These are phyloP conservation scores for Candida sp. DNA, from an alignment of 1,139 yeast species.

Conservation along the genomic window DNA sequence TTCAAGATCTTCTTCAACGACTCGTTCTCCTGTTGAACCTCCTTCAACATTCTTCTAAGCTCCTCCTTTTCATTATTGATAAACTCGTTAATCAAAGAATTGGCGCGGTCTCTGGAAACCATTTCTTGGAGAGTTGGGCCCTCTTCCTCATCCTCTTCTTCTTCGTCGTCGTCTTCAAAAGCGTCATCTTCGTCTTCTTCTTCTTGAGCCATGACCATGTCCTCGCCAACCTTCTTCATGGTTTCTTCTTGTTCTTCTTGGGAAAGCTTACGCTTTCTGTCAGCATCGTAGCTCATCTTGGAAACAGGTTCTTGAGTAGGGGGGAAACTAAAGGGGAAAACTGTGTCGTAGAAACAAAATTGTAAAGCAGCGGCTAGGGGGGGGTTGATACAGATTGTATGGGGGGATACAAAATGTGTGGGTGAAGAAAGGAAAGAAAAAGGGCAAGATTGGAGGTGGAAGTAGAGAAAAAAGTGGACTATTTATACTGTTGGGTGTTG, in stretches of 20 bases:
- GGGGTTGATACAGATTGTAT: slow-evolving; percentile 1
- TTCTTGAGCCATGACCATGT: slow-evolving; percentile 9
- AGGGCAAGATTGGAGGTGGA: neutral
- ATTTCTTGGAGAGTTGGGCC: slow-evolving; percentile 12
- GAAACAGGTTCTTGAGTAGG: slow-evolving; percentile 5
- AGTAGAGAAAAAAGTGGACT: neutral
- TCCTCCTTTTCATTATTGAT: slow-evolving; percentile 14
- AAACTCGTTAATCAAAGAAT: slow-evolving; percentile 14
- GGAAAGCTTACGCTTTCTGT: slow-evolving; percentile 15
- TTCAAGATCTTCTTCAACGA: slow-evolving; percentile 14
- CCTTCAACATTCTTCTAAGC: slow-evolving; percentile 13
- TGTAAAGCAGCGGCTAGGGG: neutral
- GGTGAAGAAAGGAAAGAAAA: neutral
- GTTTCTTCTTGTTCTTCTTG: slow-evolving; percentile 9
- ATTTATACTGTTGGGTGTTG: neutral
- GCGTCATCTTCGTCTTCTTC: slow-evolving; percentile 2
- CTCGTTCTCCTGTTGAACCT: slow-evolving; percentile 14
- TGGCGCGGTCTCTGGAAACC: slow-evolving; percentile 13
- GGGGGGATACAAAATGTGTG: neutral
- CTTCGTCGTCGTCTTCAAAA: slow-evolving; percentile 7
- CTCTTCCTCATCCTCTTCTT: slow-evolving; percentile 7
- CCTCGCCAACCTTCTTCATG: slow-evolving; percentile 12
- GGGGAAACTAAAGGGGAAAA: neutral
- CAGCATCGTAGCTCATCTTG: slow-evolving; percentile 17
- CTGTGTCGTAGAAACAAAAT: neutral